Evolutionary conservation across 176 grass and related monocot genomes (phyloP), one percentile per base, ranked within the genome.

Genomic region (Olyra latifolia): DNA sequence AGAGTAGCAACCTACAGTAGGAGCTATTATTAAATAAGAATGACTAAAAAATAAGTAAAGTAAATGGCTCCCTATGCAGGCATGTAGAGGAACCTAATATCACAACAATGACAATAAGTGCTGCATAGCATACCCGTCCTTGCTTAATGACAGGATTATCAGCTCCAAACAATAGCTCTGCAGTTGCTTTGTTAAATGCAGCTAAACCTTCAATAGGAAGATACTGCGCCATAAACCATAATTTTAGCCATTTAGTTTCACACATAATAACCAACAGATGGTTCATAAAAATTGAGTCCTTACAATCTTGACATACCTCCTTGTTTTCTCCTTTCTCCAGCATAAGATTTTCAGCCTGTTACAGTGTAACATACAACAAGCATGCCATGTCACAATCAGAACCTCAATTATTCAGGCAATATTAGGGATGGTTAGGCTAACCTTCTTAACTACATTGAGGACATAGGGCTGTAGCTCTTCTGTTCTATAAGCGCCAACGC

Each of bases 401-500:
- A 73, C 10, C 41, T 45, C 7, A 12, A 66, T 39, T 50, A 66
- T 52, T 44, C 25, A 58, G 10, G 19, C 72, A 77, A 89, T 77
- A 17, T 8, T 50, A 35, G 0, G 32, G 19, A 9, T 24, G 30
- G 60, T 65, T 43, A 15, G 48, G 10, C 71, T 78, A 74, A 95
- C 96, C 90, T 99, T 99, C 80, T 93, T 95, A 61, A 99, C 96
- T 43, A 95, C 92, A 73, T 95, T 93, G 28, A 99, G 79, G 30
- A 97, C 94, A 69, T 91, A 89, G 2, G 94, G 94, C 61, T 91
- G 94, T 7, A 97, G 75, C 69, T 93, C 91, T 87, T 97, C 91
- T 64, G 94, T 97, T 81, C 96, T 95, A n/a, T 93, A 98, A n/a
- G 96, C 96, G 61, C 96, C 92, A 61, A 98, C 92, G 19, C 96